Base-by-base conservation (phyloP, 2,329 filamentous ascomycete species). In the Neofusicoccum kwambonambiense region DNA sequence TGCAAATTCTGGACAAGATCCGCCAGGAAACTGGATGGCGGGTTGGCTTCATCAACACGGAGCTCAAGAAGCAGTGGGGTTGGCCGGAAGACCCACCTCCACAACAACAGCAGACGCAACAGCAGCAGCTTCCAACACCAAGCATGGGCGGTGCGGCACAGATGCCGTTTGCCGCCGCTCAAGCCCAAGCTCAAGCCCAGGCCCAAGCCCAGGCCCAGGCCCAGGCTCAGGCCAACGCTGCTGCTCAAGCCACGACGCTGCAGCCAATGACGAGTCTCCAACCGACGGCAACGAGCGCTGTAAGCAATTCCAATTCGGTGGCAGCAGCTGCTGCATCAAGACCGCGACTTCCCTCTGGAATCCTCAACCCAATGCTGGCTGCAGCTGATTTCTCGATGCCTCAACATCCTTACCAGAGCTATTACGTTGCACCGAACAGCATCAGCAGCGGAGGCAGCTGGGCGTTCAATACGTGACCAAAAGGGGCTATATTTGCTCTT, bases 361-460 rank as follows among this genome's bases (percentile, higher is more conserved):
- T 87, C 45, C 78, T 89, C 5, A 94, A 94, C 71, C 91, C 91
- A 1, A 77, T 94, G 44, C 84, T 89, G 69, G 87, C 86, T 27
- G 83, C 83, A 27, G 91, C 90, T 1, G 90, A 95, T 73, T 95
- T 95, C 74, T 89, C 83, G 27, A 82, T 89, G 69, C 89, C 90
- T 3, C 89, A 92, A 68, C 91, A 93, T 76, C 91, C 92, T 1
- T 96, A 95, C 72, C 89, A 92, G 73, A 87, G 88, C 58, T 89
- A 89, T 77, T 96, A 94, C 71, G 88, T 92, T 67, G 89, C 90
- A 41, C 90, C 91, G 1, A 90, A 85, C 69, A 82, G 79, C 67
- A 71, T 74, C 51, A 57, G 50, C 17, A 49, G 50, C 42, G 50
- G 50, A 27, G 45, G 45, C 6, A 51, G 22, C 9, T 63, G 60